Percentiles rank a stretch among this genome's conserved stretches.
Conservation (phyloP, 169 alveolate species). For the Plasmodium coatneyi region DNA sequence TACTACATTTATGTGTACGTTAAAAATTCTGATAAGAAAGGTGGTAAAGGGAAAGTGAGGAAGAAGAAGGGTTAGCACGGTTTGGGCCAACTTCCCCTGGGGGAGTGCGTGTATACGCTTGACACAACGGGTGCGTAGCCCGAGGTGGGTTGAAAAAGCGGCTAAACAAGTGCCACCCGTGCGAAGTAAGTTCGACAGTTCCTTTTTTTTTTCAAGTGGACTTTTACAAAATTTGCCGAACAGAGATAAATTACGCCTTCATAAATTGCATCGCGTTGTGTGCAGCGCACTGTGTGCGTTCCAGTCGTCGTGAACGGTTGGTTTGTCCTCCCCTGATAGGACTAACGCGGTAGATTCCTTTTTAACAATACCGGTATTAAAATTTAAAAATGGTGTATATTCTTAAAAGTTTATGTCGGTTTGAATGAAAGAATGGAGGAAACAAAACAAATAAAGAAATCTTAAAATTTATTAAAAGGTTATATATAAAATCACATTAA, state of each 20-base stretch:
- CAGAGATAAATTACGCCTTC: background rate
- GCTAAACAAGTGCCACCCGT: background rate
- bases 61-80: conserved; percentile 20
- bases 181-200: background rate
- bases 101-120: background rate
- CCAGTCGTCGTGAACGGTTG: background rate
- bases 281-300: background rate
- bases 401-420: background rate
- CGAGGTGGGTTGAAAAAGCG: background rate
- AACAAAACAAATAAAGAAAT: background rate
- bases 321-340: background rate
- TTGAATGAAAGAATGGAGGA: background rate
- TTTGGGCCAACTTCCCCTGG: background rate
- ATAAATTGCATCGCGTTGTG: background rate
- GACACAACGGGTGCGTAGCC: background rate
- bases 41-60: background rate
- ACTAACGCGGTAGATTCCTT: background rate
- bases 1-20: conserved; percentile 19
- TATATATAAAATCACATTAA: background rate
- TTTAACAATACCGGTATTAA: background rate
- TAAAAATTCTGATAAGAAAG: conserved; percentile 24
- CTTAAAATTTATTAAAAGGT: background rate
- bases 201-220: background rate
- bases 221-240: background rate
- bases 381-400: background rate